Percentiles rank a stretch among this genome's conserved stretches.
phyloP scores from a whole-genome alignment of 192 early-diverging fungal genomes.

The Martensiomyces pterosporus region DNA sequence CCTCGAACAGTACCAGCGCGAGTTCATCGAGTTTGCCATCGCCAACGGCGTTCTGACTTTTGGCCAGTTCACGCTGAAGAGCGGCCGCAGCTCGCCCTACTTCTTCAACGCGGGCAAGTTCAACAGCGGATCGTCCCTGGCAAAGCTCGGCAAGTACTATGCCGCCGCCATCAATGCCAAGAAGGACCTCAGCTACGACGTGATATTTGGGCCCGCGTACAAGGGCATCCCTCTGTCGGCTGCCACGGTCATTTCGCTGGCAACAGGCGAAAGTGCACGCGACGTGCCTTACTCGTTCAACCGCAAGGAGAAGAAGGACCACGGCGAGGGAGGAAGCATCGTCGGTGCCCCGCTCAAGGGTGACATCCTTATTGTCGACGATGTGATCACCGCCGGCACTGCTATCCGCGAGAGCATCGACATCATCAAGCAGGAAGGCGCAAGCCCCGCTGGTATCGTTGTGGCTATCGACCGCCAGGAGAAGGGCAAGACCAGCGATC shows the following conservation, averaged over 20 bases:
- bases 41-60: slow-evolving; percentile 81
- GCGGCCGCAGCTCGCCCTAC: slow-evolving; percentile 93
- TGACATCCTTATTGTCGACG: slow-evolving; percentile 83
- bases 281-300: slow-evolving; percentile 89
- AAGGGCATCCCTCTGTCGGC: slow-evolving; percentile 96
- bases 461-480: slow-evolving; percentile 95
- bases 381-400: slow-evolving; percentile 98
- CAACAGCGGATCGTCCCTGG: slow-evolving; percentile 80
- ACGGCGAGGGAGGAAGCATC: slow-evolving; percentile 96
- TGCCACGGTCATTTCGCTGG: slow-evolving; percentile 74
- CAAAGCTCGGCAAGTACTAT: slow-evolving; percentile 84
- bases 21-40: slow-evolving; percentile 92
- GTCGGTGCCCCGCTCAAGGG: slow-evolving; percentile 82
- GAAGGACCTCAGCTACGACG: slow-evolving; percentile 66
- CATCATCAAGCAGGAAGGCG: slow-evolving; percentile 72
- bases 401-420: slow-evolving; percentile 90
- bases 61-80: slow-evolving; percentile 91
- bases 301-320: slow-evolving; percentile 98
- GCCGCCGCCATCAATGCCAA: slow-evolving; percentile 74
- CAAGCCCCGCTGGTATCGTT: slow-evolving; percentile 75
- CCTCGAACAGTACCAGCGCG: slow-evolving; percentile 71
- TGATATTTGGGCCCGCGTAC: slow-evolving; percentile 98
- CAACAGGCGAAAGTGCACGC: slow-evolving; percentile 39
- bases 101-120: slow-evolving; percentile 98
- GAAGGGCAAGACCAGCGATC: slow-evolving; percentile 59